phyloP scores from a whole-genome alignment of 2,329 filamentous ascomycete species.

The Monosporascus ibericus region DNA sequence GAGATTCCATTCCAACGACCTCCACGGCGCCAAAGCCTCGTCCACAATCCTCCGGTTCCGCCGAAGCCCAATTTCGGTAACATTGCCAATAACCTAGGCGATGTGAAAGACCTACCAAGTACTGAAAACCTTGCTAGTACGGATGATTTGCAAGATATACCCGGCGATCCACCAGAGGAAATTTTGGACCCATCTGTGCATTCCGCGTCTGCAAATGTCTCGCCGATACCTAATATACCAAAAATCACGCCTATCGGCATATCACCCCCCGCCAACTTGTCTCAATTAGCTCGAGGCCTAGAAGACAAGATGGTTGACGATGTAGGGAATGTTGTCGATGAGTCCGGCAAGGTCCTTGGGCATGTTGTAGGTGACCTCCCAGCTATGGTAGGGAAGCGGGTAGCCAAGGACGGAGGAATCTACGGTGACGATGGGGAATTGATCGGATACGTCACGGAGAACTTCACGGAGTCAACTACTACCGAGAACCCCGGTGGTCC shows the following conservation, averaged over 20 bases:
- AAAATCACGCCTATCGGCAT: slow-evolving; percentile 35
- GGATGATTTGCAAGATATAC: slow-evolving; percentile 14
- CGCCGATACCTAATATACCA: slow-evolving; percentile 35
- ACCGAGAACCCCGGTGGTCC: slow-evolving; percentile 19
- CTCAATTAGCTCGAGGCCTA: slow-evolving; percentile 33
- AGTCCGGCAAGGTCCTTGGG: slow-evolving; percentile 43
- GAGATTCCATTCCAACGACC: slow-evolving; percentile 25
- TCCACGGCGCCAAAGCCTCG: slow-evolving; percentile 14
- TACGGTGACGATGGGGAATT: slow-evolving; percentile 36
- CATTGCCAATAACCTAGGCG: slow-evolving; percentile 12
- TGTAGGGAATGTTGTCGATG: slow-evolving; percentile 47
- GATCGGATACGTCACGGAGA: slow-evolving; percentile 38
- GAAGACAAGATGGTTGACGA: slow-evolving; percentile 45
- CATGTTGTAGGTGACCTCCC: slow-evolving; percentile 49
- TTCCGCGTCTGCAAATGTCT: slow-evolving; percentile 31
- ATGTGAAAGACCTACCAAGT: slow-evolving; percentile 17
- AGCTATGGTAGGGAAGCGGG: slow-evolving; percentile 45
- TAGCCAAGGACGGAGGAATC: slow-evolving; percentile 40
- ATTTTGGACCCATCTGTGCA: slow-evolving; percentile 26
- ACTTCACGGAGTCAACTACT: slow-evolving; percentile 26
- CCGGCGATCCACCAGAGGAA: slow-evolving; percentile 26
- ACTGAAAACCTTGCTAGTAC: slow-evolving; percentile 15
- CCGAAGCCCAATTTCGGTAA: slow-evolving; percentile 7
- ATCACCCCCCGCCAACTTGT: slow-evolving; percentile 21
- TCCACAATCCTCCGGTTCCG: slow-evolving; percentile 6